phyloP scores from a whole-genome alignment of 2,329 filamentous ascomycete species.

The Alternaria tenuissima region DNA sequence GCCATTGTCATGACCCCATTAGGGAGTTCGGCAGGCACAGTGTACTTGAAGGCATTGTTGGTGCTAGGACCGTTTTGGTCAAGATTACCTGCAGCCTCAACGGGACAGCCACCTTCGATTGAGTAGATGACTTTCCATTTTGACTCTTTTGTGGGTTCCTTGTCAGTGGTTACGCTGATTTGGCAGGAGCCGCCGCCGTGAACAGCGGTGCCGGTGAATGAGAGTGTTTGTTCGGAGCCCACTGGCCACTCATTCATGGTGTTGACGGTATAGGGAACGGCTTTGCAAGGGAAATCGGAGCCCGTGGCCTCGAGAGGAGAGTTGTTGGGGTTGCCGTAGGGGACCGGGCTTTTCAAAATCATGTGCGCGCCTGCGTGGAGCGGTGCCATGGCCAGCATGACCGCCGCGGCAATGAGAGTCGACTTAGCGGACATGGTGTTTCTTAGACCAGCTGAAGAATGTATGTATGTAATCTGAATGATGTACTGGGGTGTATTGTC shows the following conservation, averaged over 20 bases:
- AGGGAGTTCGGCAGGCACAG: constrained; percentile 74
- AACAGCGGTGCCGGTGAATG: constrained; percentile 74
- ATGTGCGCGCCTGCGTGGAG: constrained; percentile 73
- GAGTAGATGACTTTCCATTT: constrained; percentile 90
- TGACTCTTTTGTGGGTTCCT: constrained; percentile 69
- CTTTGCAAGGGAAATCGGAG: constrained; percentile 84
- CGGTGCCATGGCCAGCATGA: constrained; percentile 58
- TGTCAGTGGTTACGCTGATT: constrained; percentile 79
- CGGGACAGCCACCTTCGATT: constrained; percentile 83
- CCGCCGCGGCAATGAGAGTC: constrained; percentile 21
- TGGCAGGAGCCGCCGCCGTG: constrained; percentile 95
- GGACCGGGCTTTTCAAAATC: constrained; percentile 72
- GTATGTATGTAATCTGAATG: constrained; percentile 12
- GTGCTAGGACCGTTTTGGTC: constrained; percentile 50
- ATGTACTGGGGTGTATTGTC: constrained; percentile 1
- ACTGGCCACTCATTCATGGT: constrained; percentile 68
- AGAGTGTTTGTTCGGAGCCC: constrained; percentile 68
- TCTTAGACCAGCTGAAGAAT: constrained; percentile 15
- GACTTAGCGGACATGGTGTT: constrained; percentile 19
- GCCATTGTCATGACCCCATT: constrained; percentile 79
- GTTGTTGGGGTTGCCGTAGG: constrained; percentile 67
- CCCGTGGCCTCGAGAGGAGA: constrained; percentile 67
- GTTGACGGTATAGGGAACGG: constrained; percentile 51
- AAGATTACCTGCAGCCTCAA: constrained; percentile 15
- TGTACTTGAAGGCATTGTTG: constrained; percentile 33